These are phyloP conservation scores for Guillardia theta DNA, from an alignment of 78 protist species.

Conservation along the genomic window DNA sequence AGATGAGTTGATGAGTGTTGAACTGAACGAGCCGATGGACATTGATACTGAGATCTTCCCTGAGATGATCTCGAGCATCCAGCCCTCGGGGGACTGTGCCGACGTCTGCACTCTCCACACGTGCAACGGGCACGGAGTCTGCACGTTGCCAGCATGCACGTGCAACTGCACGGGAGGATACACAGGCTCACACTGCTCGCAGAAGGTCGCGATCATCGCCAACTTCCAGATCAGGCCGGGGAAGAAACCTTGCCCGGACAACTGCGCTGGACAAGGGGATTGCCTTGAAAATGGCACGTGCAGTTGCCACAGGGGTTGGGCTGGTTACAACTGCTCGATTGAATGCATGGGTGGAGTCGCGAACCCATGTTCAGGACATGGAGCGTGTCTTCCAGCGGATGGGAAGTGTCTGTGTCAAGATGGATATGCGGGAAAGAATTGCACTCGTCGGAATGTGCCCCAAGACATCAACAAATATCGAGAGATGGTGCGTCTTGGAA, in stretches of 20 bases:
- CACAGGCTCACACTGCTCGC: not conserved
- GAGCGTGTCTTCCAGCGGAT: not conserved
- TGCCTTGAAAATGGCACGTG: not conserved
- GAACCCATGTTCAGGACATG: not conserved
- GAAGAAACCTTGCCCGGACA: conserved; percentile 1
- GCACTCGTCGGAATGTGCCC: not conserved
- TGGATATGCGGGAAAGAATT: not conserved
- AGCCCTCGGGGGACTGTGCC: not conserved
- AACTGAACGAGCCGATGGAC: not conserved
- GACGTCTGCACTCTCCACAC: not conserved
- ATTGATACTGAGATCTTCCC: not conserved
- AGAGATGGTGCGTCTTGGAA: not conserved
- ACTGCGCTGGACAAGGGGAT: not conserved
- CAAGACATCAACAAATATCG: not conserved
- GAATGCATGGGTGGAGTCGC: not conserved
- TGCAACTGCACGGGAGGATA: not conserved
- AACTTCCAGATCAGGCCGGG: not conserved
- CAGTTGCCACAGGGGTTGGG: not conserved
- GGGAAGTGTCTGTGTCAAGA: not conserved
- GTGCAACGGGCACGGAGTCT: not conserved
- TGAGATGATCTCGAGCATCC: not conserved
- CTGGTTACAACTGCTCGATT: not conserved
- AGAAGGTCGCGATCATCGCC: not conserved
- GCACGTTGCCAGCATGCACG: not conserved
- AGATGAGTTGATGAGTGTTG: too few species aligned